These are phyloP conservation scores for Aureobasidium vineae DNA, from an alignment of 2,329 filamentous ascomycete species.

Conservation along the genomic window DNA sequence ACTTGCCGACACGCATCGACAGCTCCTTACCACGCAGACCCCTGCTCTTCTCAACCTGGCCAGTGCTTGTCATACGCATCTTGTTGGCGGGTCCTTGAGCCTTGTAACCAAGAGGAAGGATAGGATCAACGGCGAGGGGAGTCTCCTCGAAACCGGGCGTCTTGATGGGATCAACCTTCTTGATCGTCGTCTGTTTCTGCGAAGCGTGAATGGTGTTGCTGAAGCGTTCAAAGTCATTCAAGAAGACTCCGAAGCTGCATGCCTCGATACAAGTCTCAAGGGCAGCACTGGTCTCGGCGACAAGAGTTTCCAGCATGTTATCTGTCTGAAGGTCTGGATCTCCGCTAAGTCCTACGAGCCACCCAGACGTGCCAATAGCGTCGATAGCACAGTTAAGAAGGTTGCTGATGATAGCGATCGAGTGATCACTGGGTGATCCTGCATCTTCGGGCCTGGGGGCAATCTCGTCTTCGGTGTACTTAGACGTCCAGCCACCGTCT, in stretches of 20 bases:
- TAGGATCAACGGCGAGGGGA: slow-evolving; percentile 44
- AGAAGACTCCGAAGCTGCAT: slow-evolving; percentile 60
- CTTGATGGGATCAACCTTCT: slow-evolving; percentile 35
- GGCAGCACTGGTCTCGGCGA: slow-evolving; percentile 67
- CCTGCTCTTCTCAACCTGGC: slow-evolving; percentile 60
- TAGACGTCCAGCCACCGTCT: slow-evolving; percentile 71
- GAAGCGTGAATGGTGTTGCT: slow-evolving; percentile 23
- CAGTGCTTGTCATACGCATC: slow-evolving; percentile 39
- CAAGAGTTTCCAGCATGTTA: slow-evolving; percentile 64
- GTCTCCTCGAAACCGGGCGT: slow-evolving; percentile 51
- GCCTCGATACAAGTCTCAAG: slow-evolving; percentile 71
- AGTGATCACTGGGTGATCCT: slow-evolving; percentile 60
- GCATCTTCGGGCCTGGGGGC: slow-evolving; percentile 51
- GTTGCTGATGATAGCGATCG: slow-evolving; percentile 68
- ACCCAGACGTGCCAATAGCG: slow-evolving; percentile 70
- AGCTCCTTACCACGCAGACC: slow-evolving; percentile 75
- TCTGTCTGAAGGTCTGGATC: slow-evolving; percentile 56
- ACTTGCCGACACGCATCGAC: slow-evolving; percentile 75
- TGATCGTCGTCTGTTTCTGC: slow-evolving; percentile 36
- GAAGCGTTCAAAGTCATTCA: slow-evolving; percentile 66
- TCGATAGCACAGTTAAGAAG: slow-evolving; percentile 72
- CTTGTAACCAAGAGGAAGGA: slow-evolving; percentile 73
- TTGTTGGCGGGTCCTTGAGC: slow-evolving; percentile 44
- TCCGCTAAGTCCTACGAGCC: slow-evolving; percentile 61
- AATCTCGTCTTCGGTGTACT: slow-evolving; percentile 60